Conservation (phyloP, 1,139 yeast species). For the Hyphopichia wangnamkhiaoensis region DNA sequence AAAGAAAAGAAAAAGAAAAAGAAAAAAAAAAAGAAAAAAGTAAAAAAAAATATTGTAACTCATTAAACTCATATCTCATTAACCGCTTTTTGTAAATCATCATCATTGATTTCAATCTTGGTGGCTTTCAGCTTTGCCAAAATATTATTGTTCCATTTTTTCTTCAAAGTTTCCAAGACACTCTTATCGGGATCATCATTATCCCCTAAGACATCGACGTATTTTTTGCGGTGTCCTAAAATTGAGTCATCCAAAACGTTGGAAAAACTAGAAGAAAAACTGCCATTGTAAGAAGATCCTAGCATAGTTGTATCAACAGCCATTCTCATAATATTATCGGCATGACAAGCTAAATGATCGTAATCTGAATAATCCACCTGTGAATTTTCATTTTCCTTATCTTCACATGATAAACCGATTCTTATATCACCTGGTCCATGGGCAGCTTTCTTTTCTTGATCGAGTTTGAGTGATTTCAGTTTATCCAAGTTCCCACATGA, state of each 20-base stretch:
- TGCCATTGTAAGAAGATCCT: conserved; percentile 38
- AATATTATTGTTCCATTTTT: conserved; percentile 16
- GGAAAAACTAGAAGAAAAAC: conserved; percentile 36
- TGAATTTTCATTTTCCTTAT: conserved; percentile 6
- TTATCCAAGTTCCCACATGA: conserved; percentile 1
- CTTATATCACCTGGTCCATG: neutral
- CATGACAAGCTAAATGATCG: conserved; percentile 51
- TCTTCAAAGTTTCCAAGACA: conserved; percentile 29
- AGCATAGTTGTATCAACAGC: conserved; percentile 52
- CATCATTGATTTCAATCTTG: conserved; percentile 37
- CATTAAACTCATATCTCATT: conserved; percentile 3
- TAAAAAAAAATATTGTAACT: neutral
- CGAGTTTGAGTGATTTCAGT: conserved; percentile 1
- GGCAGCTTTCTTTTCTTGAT: neutral
- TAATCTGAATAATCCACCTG: conserved; percentile 28
- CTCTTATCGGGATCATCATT: conserved; percentile 33
- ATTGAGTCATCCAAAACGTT: conserved; percentile 37
- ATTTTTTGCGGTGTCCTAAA: conserved; percentile 17
- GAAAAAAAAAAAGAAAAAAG: neutral
- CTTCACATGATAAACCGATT: neutral
- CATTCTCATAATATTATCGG: conserved; percentile 49
- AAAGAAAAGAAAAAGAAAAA: neutral
- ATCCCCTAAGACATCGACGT: conserved; percentile 18
- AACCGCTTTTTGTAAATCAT: conserved; percentile 34
- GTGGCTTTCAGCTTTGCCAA: conserved; percentile 22